Evolutionary conservation across 257 asterid genomes (phyloP).

Genomic region (Solanum boliviense): DNA sequence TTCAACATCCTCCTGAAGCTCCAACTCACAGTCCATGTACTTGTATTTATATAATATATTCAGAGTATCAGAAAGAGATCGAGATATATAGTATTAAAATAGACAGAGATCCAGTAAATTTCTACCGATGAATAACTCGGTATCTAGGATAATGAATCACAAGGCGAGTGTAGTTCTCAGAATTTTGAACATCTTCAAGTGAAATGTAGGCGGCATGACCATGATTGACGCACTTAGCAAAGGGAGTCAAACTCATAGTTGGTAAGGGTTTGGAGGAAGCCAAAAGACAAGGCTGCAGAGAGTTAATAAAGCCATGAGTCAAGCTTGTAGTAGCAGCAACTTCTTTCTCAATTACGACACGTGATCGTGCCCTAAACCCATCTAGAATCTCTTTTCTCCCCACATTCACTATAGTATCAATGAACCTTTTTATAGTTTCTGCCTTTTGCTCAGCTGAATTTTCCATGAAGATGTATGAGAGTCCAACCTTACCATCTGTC

Average conservation of each 20-base stretch:
- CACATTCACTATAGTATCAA: neutral
- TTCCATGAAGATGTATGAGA: neutral
- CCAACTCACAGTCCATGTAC: neutral
- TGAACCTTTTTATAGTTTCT: neutral
- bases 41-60: neutral
- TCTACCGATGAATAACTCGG: constrained; percentile 6
- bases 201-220: constrained; percentile 8
- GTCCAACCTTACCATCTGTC: neutral
- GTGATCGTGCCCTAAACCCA: neutral
- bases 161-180: constrained; percentile 11
- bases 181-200: neutral
- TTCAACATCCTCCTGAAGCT: neutral
- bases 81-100: neutral
- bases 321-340: neutral
- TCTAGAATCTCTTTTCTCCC: neutral
- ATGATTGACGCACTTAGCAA: constrained; percentile 22
- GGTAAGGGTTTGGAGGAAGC: neutral
- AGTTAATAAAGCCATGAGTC: neutral
- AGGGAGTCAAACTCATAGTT: neutral
- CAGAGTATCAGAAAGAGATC: neutral
- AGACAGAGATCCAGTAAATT: neutral
- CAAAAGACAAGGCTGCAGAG: neutral
- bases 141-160: neutral
- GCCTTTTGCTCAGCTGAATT: neutral
- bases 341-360: neutral